Evolutionary conservation across 2,329 filamentous ascomycete genomes (phyloP), one percentile per base, ranked within the genome.

Genomic region (Cytospora schulzeri): DNA sequence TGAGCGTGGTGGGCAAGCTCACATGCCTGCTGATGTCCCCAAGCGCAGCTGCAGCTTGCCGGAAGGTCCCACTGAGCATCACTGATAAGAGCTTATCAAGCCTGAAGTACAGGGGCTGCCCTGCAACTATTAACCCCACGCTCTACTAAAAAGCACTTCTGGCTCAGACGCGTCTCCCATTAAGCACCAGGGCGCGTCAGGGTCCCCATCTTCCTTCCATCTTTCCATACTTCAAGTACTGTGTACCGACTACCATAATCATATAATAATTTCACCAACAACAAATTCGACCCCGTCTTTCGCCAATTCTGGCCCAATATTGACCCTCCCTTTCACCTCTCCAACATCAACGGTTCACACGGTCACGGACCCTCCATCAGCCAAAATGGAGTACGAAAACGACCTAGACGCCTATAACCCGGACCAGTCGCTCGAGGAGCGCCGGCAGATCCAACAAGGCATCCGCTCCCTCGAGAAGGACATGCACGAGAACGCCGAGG

Each of bases 381-480:
- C 59, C 57, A 64, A 67, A 4, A 74, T 75, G 11, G 73, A 50
- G 28, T 24, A 33, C 38, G 62, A 74, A 24, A 72, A 72, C 19
- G 70, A 74, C 63, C 70, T 70, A 31, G 81, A 85, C 24, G 79
- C 81, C 6, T 96, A 93, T 75, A 91, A 97, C 72, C 93, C 93
- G 0, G 88, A 96, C 66, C 94, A 97, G 73, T 83, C 92, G 63
- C 81, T 90, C 15, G 85, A 90, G 52, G 85, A 93, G 75, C 87
- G 92, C 50, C 85, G 93, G 28, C 78, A 81, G 60, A 79, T 96
- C 38, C 90, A 93, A 66, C 86, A 86, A 64, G 84, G 83, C 12
- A 83, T 93, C 65, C 85, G 93, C 67, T 86, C 88, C 52, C 80
- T 96, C n/a, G 80, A 82, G 29, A 78, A 82, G 57, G 80, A 86